Base-by-base conservation (phyloP, 345 rosid species). In the Cardamine resedifolia region DNA sequence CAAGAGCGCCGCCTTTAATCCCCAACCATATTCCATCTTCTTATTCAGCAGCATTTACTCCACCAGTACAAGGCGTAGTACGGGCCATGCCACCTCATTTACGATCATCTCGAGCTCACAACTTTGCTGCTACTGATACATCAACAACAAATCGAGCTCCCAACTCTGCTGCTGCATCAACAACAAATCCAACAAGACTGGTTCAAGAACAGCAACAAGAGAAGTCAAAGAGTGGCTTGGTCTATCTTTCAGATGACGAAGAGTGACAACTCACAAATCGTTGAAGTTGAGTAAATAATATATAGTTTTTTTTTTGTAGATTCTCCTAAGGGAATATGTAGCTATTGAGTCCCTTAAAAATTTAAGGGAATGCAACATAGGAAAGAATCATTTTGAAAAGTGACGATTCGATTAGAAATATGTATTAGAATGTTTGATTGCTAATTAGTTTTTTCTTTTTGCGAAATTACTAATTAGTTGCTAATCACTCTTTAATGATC, bases 1-100 rank as follows among this genome's bases (percentile, higher is more conserved):
- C 60, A 27, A 70, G 71, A 69, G 70, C 65, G 4, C 75, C 53
- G 6, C 79, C 79, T 55, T 5, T 62, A 3, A 63, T 76, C 51
- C 7, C 70, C 58, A 76, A 62, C 45, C 4, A 56, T 30, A 63
- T 36, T 34, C 66, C 75, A 34, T 10, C 75, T 10, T 50, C 60
- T 21, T 55, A 48, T 11, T 10, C 63, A 16, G 7, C 23, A 21
- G 20, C 59, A 12, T 19, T 39, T 47, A 12, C 66, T 15, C 47
- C 60, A 48, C 48, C 28, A 1, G 52, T 16, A 1, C 24, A 34
- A 20, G 70, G 71, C 21, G 5, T 3, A 44, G 18, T 47, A 4
- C 66, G 79, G 0, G 2, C 28, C 12, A 62, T 39, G 66, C 61
- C 79, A 2, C 79, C 79, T 55, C 79, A 76, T 38, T 5, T 76